Conservation (phyloP, 1,284 basidiomycete species). For the Malassezia yamatoensis region DNA sequence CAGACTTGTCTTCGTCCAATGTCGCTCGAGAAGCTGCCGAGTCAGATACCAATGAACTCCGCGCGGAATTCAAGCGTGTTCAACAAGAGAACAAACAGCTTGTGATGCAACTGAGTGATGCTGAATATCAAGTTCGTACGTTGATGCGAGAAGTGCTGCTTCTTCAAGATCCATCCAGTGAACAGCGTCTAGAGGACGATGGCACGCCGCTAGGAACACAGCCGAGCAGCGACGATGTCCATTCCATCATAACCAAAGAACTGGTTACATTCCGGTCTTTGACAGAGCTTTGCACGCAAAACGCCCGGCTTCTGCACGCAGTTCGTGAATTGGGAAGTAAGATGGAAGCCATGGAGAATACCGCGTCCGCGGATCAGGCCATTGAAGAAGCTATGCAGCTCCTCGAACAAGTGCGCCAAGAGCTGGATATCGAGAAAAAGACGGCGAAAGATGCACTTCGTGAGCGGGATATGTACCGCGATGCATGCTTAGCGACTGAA, state of each 20-base stretch:
- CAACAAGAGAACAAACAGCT: constrained; percentile 62
- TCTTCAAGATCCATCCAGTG: constrained; percentile 67
- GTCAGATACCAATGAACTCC: constrained; percentile 49
- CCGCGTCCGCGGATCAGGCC: constrained; percentile 59
- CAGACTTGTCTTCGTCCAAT: constrained; percentile 23
- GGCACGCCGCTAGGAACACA: constrained; percentile 27
- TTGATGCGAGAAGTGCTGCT: constrained; percentile 70
- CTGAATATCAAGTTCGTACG: constrained; percentile 71
- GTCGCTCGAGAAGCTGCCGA: constrained; percentile 25
- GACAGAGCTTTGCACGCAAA: constrained; percentile 72
- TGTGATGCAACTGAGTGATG: constrained; percentile 61
- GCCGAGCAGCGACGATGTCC: constrained; percentile 26
- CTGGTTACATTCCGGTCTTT: constrained; percentile 80
- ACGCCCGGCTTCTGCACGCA: constrained; percentile 73
- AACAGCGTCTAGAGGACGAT: constrained; percentile 61
- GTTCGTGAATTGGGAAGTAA: constrained; percentile 56
- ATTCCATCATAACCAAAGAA: constrained; percentile 70
- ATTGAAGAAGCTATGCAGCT: constrained; percentile 76
- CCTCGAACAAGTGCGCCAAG: constrained; percentile 65
- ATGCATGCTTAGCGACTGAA: constrained; percentile 54
- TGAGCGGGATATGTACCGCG: constrained; percentile 75
- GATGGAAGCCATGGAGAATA: constrained; percentile 48
- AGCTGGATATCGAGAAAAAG: constrained; percentile 62
- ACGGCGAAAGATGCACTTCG: constrained; percentile 68
- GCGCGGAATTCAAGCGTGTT: constrained; percentile 53